Evolutionary conservation across 106 monocot species (phyloP).

Genomic region (Acanthochlamys bracteata): DNA sequence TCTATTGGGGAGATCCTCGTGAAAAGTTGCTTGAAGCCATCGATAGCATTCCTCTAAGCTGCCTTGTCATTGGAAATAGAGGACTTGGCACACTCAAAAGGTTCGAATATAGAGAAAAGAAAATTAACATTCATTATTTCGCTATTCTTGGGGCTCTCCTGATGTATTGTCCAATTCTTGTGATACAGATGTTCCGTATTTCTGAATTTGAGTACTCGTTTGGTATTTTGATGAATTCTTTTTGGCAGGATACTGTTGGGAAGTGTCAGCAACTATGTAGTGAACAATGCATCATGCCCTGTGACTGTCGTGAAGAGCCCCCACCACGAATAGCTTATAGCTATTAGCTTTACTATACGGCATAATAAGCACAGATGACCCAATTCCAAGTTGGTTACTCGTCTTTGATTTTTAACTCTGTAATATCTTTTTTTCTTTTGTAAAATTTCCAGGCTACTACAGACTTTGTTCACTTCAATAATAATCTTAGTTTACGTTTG

Average conservation of each 20-base stretch:
- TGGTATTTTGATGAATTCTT: no score
- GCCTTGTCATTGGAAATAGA: constrained; percentile 67
- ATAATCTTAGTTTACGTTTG: no score
- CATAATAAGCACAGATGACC: no score
- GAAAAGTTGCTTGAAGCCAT: constrained; percentile 84
- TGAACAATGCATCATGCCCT: constrained; percentile 55
- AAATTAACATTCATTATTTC: not conserved
- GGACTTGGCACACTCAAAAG: constrained; percentile 79
- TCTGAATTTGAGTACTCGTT: not conserved
- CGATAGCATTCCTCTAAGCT: constrained; percentile 57
- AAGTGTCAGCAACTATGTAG: constrained; percentile 61
- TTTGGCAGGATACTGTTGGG: constrained; percentile 50
- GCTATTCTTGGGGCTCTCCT: not conserved
- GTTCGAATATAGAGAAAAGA: constrained; percentile 11
- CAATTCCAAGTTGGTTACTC: no score
- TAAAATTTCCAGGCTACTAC: no score
- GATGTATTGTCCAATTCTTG: no score
- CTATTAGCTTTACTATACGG: no score
- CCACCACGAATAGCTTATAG: constrained; percentile 23
- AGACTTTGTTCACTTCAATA: no score
- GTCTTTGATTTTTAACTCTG: no score
- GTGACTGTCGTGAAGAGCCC: constrained; percentile 54
- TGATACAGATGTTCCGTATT: no score
- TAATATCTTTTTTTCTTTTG: no score
- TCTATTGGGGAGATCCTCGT: constrained; percentile 78